These are phyloP conservation scores for Bipolaris oryzae DNA, from an alignment of 2,329 filamentous ascomycete species.

Conservation along the genomic window DNA sequence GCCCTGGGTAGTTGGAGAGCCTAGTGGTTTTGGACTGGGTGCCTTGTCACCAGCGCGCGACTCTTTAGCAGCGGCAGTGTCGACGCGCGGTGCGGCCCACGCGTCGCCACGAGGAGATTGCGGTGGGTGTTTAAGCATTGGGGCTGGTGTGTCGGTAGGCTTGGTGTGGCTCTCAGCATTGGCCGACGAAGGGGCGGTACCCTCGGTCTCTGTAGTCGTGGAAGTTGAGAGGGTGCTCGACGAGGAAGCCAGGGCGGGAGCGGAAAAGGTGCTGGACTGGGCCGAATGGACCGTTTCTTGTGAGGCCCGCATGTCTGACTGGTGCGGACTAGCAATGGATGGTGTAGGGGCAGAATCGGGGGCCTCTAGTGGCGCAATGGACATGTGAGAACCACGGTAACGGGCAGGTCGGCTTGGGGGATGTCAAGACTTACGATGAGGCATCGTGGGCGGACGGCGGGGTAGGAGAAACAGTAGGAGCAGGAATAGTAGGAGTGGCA, in stretches of 20 bases:
- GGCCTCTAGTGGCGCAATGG: conserved; percentile 27
- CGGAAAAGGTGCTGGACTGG: conserved; percentile 43
- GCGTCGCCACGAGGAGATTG: conserved; percentile 54
- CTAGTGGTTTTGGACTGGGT: conserved; percentile 51
- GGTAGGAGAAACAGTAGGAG: conserved; percentile 9
- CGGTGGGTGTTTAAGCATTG: conserved; percentile 52
- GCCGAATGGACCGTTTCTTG: conserved; percentile 45
- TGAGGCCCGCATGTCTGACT: conserved; percentile 31
- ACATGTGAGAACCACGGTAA: conserved; percentile 25
- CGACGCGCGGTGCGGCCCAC: conserved; percentile 29
- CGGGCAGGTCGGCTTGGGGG: conserved; percentile 12
- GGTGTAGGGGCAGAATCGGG: conserved; percentile 19
- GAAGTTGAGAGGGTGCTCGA: conserved; percentile 44
- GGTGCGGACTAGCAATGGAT: conserved; percentile 14
- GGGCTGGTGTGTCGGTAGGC: conserved; percentile 24
- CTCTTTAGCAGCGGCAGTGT: conserved; percentile 33
- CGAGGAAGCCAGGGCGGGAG: conserved; percentile 39
- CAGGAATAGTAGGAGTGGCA: conserved; percentile 1
- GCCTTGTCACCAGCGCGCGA: conserved; percentile 38
- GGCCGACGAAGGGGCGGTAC: conserved; percentile 32
- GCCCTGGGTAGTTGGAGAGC: conserved; percentile 52
- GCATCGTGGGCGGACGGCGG: conserved; percentile 22
- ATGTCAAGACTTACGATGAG: conserved; percentile 26
- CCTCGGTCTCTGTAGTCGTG: conserved; percentile 16
- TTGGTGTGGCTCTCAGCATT: conserved; percentile 54